Evolutionary conservation across 805 yeast species (phyloP).

Genomic region (Ogataea chonburiensis): DNA sequence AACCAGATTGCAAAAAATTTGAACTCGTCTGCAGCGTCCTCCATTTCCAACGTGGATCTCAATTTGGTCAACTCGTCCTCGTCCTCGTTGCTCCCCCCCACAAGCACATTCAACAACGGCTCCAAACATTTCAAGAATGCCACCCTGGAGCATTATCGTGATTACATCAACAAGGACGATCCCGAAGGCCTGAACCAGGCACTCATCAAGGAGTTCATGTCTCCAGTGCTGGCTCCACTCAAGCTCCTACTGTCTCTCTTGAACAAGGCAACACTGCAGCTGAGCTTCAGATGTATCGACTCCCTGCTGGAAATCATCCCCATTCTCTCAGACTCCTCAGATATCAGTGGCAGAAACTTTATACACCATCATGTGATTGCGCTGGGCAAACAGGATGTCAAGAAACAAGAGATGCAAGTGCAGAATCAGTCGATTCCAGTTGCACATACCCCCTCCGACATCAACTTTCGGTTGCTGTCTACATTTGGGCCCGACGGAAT

Average conservation of each 20-base stretch:
- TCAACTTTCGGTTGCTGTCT: slow-evolving; percentile 45
- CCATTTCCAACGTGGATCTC: slow-evolving; percentile 26
- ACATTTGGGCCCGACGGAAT: slow-evolving; percentile 65
- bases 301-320: slow-evolving; percentile 50
- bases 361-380: slow-evolving; percentile 81
- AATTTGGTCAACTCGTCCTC: slow-evolving; percentile 16
- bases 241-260: slow-evolving; percentile 59
- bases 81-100: slow-evolving; percentile 29
- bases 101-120: slow-evolving; percentile 11
- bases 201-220: slow-evolving; percentile 42
- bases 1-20: slow-evolving; percentile 5
- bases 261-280: slow-evolving; percentile 60
- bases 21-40: slow-evolving; percentile 24
- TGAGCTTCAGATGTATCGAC: slow-evolving; percentile 58
- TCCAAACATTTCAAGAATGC: slow-evolving; percentile 15
- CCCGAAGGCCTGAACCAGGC: slow-evolving; percentile 42
- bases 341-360: slow-evolving; percentile 78
- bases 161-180: slow-evolving; percentile 30
- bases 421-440: slow-evolving; percentile 27
- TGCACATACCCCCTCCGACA: slow-evolving; percentile 48
- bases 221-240: slow-evolving; percentile 50
- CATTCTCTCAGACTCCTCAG: slow-evolving; percentile 60
- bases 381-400: slow-evolving; percentile 60
- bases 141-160: slow-evolving; percentile 24
- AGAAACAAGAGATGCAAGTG: slow-evolving; percentile 27